These are phyloP conservation scores for Fraxinus pennsylvanica DNA, from an alignment of 257 asterid genomes.

Conservation along the genomic window DNA sequence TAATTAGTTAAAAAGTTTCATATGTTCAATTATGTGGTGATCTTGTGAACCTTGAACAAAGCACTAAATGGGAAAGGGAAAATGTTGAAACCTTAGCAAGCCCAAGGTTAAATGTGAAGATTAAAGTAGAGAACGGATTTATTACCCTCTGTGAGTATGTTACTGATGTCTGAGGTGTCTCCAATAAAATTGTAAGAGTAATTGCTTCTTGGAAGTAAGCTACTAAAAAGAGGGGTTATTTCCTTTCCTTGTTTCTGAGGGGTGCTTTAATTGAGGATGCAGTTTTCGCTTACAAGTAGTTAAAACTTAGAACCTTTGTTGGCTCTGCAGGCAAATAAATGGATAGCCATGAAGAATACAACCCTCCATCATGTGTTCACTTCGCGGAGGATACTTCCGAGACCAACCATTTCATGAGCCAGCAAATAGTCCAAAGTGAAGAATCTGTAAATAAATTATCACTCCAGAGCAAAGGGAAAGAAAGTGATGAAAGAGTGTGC, in stretches of 20 bases:
- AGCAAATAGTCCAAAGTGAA: slow-evolving; percentile 26
- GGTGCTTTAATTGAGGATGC: not conserved
- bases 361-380: slow-evolving; percentile 27
- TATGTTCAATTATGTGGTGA: not conserved
- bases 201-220: not conserved
- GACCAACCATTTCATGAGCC: slow-evolving; percentile 19
- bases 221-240: not conserved
- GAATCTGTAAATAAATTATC: slow-evolving; percentile 35
- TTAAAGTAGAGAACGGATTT: not conserved
- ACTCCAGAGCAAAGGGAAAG: slow-evolving; percentile 30
- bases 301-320: slow-evolving; percentile 24
- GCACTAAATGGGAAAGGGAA: not conserved
- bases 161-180: not conserved
- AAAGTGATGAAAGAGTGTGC: slow-evolving; percentile 28
- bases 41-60: not conserved
- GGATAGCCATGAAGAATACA: slow-evolving; percentile 33
- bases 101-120: not conserved
- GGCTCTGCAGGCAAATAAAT: slow-evolving; percentile 27
- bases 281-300: not conserved
- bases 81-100: not conserved
- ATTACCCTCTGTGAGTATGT: not conserved
- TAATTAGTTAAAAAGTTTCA: not conserved
- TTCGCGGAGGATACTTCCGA: slow-evolving; percentile 31
- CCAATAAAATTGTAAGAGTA: not conserved
- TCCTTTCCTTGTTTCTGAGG: not conserved